These are phyloP conservation scores for Colletotrichum eleusines DNA, from an alignment of 2,329 filamentous ascomycete genomes.

Conservation along the genomic window DNA sequence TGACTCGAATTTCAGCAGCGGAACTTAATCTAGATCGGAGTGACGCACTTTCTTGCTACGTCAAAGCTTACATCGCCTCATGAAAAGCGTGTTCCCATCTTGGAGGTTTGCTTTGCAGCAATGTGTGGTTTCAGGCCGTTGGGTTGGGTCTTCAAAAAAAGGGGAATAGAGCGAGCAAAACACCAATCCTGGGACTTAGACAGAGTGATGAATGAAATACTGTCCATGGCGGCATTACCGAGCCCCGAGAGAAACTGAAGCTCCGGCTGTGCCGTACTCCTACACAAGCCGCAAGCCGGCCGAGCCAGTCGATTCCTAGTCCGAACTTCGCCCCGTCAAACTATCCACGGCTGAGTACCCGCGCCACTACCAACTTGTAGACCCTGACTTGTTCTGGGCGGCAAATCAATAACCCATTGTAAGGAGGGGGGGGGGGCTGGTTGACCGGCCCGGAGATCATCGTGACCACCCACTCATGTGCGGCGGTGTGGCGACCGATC, in stretches of 20 bases:
- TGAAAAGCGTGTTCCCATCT: not conserved
- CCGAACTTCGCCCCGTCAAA: slow-evolving; percentile 17
- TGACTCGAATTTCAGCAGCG: slow-evolving; percentile 18
- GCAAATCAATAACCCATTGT: not conserved
- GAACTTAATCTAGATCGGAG: slow-evolving; percentile 27
- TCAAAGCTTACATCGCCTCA: slow-evolving; percentile 10
- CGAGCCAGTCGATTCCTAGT: not conserved
- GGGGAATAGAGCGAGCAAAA: not conserved
- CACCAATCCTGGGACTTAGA: not conserved
- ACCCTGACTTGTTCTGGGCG: slow-evolving; percentile 19
- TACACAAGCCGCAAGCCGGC: slow-evolving; percentile 4
- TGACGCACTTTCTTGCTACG: slow-evolving; percentile 33
- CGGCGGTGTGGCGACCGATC: slow-evolving; percentile 14
- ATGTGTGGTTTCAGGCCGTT: slow-evolving; percentile 14
- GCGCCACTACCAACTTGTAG: slow-evolving; percentile 16
- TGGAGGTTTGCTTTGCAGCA: not conserved
- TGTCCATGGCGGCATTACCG: not conserved
- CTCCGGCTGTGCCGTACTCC: not conserved
- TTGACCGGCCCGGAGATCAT: slow-evolving; percentile 26
- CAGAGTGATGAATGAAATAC: not conserved
- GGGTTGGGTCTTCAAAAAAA: not conserved
- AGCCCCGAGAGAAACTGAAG: not conserved
- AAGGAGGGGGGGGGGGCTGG: slow-evolving; percentile 8
- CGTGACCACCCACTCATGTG: slow-evolving; percentile 27
- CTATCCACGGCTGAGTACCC: not conserved